A percentile compares a stretch with the other conserved stretches of the same genome.
Evolutionary conservation across 768 basidiomycete species (phyloP).

Genomic region (Tylopilus intermedius): DNA sequence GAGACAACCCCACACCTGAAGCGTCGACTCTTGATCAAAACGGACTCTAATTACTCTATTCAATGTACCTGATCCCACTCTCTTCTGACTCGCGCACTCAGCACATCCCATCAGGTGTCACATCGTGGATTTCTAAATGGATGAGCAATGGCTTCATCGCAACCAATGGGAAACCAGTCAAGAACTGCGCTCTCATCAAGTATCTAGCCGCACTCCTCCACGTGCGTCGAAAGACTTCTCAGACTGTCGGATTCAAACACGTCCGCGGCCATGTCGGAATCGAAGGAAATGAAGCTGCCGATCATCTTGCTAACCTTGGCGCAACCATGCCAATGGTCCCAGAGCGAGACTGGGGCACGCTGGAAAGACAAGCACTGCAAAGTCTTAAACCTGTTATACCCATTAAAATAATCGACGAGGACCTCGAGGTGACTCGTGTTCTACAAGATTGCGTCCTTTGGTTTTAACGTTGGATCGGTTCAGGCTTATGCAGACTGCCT

Average conservation of each 20-base stretch:
- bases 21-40: conserved; percentile 65
- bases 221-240: conserved; percentile 45
- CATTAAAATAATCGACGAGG: not conserved
- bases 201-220: conserved; percentile 64
- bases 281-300: conserved; percentile 84
- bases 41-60: conserved; percentile 84
- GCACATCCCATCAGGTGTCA: conserved; percentile 50
- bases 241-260: conserved; percentile 58
- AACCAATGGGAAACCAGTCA: conserved; percentile 51
- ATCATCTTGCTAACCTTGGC: conserved; percentile 64
- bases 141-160: conserved; percentile 45
- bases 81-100: conserved; percentile 5
- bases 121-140: conserved; percentile 71
- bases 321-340: conserved; percentile 31
- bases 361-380: conserved; percentile 15
- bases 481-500: conserved; percentile 35
- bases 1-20: conserved; percentile 61
- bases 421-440: conserved; percentile 19
- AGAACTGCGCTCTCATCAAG: conserved; percentile 66
- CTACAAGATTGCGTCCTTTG: not conserved
- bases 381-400: conserved; percentile 9
- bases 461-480: conserved; percentile 5
- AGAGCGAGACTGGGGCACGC: conserved; percentile 58
- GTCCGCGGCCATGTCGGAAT: conserved; percentile 78
- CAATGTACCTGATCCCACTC: conserved; percentile 45